Evolutionary conservation across 306 rosid species (phyloP).

Genomic region (Quercus wislizeni): DNA sequence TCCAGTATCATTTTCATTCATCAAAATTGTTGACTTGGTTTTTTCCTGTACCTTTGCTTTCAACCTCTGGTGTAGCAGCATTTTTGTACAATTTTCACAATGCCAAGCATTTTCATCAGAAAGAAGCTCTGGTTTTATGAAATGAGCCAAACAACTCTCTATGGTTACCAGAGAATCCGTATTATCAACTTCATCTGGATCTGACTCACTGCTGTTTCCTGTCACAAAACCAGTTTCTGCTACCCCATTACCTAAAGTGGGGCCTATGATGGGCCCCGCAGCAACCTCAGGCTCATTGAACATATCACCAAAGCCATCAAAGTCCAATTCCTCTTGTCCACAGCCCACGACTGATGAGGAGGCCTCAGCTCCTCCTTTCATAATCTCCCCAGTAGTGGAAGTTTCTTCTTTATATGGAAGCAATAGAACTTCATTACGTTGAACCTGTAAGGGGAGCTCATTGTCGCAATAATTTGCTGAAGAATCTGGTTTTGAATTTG

Average conservation of each 20-base stretch:
- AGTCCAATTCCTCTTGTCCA: constrained; percentile 56
- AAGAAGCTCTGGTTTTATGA: constrained; percentile 90
- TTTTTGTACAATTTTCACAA: constrained; percentile 85
- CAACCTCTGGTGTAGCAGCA: constrained; percentile 41
- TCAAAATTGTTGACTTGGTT: constrained; percentile 18
- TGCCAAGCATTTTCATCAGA: constrained; percentile 88
- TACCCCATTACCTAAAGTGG: constrained; percentile 46
- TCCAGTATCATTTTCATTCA: constrained; percentile 39
- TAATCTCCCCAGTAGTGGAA: constrained; percentile 37
- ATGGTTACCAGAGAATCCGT: constrained; percentile 82
- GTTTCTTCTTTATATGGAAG: constrained; percentile 76
- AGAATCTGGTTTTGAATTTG: constrained; percentile 35
- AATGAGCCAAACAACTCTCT: constrained; percentile 85
- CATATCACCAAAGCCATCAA: constrained; percentile 82
- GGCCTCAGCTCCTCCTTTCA: constrained; percentile 51
- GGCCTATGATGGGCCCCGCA: constrained; percentile 67
- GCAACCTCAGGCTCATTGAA: constrained; percentile 80
- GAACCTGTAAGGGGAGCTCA: constrained; percentile 72
- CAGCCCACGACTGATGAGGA: constrained; percentile 51
- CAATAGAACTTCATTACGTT: constrained; percentile 64
- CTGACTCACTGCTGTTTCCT: constrained; percentile 71
- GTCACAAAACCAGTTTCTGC: constrained; percentile 43
- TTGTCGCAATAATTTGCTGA: constrained; percentile 59
- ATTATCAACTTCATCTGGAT: constrained; percentile 95
- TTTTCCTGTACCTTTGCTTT: constrained; percentile 36